Percentiles rank a stretch among this genome's conserved stretches.
phyloP scores from a whole-genome alignment of 2,329 filamentous ascomycete genomes.

The Fusarium denticulatum region DNA sequence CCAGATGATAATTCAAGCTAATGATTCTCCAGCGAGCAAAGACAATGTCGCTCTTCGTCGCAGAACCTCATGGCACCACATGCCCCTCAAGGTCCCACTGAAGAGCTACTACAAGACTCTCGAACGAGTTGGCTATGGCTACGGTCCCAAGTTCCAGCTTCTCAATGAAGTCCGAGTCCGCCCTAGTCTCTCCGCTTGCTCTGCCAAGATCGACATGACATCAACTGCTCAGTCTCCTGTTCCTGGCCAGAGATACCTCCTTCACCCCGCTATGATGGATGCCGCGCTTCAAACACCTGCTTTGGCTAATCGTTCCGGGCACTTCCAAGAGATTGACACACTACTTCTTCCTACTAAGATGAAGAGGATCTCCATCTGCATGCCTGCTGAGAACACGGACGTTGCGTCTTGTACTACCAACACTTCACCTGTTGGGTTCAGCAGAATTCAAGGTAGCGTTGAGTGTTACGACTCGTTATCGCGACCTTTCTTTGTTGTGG shows the following conservation, averaged over 20 bases:
- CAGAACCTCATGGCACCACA: constrained; percentile 38
- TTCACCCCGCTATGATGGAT: constrained; percentile 41
- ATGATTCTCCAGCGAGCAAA: background rate
- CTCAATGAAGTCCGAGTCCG: constrained; percentile 37
- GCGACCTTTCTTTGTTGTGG: constrained; percentile 33
- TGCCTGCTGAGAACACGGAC: constrained; percentile 32
- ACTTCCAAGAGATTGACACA: constrained; percentile 40
- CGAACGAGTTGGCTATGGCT: constrained; percentile 38
- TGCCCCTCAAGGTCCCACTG: constrained; percentile 35
- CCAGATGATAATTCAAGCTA: too few species aligned
- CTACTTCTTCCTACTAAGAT: constrained; percentile 32
- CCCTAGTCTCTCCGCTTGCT: constrained; percentile 32
- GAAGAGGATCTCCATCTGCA: constrained; percentile 39
- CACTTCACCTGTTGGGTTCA: constrained; percentile 35
- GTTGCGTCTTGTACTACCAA: constrained; percentile 29
- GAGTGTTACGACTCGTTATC: constrained; percentile 32
- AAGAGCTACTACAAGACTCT: constrained; percentile 40
- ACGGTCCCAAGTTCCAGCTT: constrained; percentile 39
- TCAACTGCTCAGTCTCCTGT: constrained; percentile 27
- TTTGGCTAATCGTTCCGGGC: constrained; percentile 33
- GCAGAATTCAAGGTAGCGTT: constrained; percentile 31
- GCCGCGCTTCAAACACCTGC: constrained; percentile 38
- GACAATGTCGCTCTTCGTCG: background rate
- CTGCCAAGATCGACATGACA: constrained; percentile 36
- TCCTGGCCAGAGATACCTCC: constrained; percentile 35